Conservation (phyloP, 2,329 filamentous ascomycete genomes). For the Podosphaera leucotricha region DNA sequence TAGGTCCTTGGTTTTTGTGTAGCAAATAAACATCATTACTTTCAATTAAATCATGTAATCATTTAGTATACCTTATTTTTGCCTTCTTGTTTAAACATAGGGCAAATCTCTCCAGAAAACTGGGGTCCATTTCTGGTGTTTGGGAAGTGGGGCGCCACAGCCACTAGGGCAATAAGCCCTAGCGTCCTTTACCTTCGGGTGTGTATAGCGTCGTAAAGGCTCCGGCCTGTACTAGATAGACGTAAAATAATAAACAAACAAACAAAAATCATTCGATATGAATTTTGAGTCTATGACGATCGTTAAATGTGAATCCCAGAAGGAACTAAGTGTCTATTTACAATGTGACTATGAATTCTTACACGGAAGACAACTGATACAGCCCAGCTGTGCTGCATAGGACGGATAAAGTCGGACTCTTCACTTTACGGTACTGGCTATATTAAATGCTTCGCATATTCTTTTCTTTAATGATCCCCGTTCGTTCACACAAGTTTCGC, state of each 20-base stretch:
- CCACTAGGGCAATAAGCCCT: background rate
- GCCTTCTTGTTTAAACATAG: background rate
- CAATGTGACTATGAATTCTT: too few species aligned
- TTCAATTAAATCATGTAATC: background rate
- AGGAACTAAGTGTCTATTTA: too few species aligned
- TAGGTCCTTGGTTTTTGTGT: background rate
- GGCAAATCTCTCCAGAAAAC: background rate
- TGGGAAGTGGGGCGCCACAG: background rate
- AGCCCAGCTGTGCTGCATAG: too few species aligned
- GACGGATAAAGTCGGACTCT: too few species aligned
- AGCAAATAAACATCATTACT: background rate
- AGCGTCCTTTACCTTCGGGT: background rate
- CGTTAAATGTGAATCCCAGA: too few species aligned
- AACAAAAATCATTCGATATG: too few species aligned
- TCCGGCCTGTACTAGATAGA: background rate
- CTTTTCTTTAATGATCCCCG: too few species aligned
- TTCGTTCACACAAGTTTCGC: too few species aligned
- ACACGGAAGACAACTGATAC: too few species aligned
- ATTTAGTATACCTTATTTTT: background rate
- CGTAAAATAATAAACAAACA: background rate
- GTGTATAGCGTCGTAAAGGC: background rate
- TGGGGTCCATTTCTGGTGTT: background rate
- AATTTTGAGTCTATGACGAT: too few species aligned
- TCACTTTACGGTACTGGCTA: too few species aligned
- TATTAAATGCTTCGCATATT: too few species aligned